phyloP scores from a whole-genome alignment of 176 grass and related monocot species.

The Microstegium vimineum region DNA sequence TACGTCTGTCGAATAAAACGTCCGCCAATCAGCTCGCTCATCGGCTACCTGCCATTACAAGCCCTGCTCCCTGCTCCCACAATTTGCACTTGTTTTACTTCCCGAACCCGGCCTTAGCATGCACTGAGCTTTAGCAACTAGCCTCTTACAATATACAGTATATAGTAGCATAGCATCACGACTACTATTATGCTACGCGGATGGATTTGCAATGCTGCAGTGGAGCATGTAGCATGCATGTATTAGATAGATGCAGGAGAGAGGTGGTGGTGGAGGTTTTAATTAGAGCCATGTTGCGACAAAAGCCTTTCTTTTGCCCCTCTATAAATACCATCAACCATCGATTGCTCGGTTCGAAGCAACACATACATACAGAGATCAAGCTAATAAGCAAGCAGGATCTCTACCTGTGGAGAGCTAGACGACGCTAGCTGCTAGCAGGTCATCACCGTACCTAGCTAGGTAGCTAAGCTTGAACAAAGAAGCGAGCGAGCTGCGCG shows the following conservation, averaged over 20 bases:
- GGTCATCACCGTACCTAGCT: too few relatives aligned
- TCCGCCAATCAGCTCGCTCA: conserved; percentile 23
- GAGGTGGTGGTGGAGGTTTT: neutral
- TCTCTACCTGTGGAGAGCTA: neutral
- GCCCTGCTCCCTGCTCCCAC: neutral
- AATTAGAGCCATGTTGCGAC: conserved; percentile 3
- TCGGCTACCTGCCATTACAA: neutral
- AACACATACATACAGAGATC: too few relatives aligned
- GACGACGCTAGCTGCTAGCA: too few relatives aligned
- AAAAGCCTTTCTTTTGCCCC: neutral
- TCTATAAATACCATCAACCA: conserved; percentile 26
- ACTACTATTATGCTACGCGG: neutral
- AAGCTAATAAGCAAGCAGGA: neutral
- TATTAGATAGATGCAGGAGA: neutral
- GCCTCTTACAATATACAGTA: conserved; percentile 20
- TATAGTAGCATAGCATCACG: neutral
- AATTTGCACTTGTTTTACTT: conserved; percentile 14
- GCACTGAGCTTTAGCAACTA: conserved; percentile 27
- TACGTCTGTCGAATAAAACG: conserved; percentile 45
- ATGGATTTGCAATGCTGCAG: conserved; percentile 5
- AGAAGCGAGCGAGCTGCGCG: too few relatives aligned
- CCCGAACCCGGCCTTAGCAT: neutral
- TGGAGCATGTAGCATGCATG: neutral
- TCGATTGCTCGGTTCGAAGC: neutral
- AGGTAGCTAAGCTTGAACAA: too few relatives aligned